Evolutionary conservation across 139 green algal species (phyloP).

Genomic region (Deuterostichococcus epilithicus): DNA sequence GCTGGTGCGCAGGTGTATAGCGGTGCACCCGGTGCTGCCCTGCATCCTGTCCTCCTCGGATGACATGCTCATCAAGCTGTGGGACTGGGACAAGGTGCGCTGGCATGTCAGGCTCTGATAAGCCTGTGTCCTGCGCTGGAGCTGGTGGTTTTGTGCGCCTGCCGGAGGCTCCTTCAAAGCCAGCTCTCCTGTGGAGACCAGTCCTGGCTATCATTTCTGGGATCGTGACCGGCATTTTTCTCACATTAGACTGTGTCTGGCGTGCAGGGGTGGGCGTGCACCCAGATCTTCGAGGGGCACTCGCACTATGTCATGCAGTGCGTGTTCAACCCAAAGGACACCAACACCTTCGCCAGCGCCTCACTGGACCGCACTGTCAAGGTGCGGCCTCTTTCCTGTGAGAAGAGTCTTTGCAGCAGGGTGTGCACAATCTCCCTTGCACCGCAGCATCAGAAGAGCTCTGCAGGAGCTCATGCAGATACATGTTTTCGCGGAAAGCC

Average conservation of each 20-base stretch:
- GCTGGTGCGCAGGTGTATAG: conserved; percentile 70
- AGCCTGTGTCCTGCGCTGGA: not conserved
- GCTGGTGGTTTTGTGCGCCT: not conserved
- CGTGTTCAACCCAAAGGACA: conserved; percentile 98
- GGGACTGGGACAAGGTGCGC: conserved; percentile 95
- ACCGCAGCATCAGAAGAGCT: no score
- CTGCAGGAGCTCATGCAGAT: no score
- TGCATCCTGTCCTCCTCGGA: conserved; percentile 92
- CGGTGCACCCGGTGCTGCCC: conserved; percentile 90
- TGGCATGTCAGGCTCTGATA: not conserved
- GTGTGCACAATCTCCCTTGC: no score
- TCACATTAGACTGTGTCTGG: not conserved
- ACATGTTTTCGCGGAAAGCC: no score
- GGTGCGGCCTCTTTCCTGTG: conserved; percentile 37
- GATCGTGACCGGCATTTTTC: not conserved
- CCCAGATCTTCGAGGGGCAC: conserved; percentile 97
- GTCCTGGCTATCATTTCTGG: no score
- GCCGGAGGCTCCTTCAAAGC: not conserved
- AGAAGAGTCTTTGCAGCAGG: no score
- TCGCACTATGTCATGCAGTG: conserved; percentile 99
- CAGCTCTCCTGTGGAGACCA: no score
- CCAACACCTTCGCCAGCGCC: conserved; percentile 97
- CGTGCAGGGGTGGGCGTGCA: conserved; percentile 74
- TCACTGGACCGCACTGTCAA: conserved; percentile 97
- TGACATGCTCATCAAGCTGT: conserved; percentile 99